These are phyloP conservation scores for Tulasnella sp. DNA, from an alignment of 768 basidiomycete genomes.

Conservation along the genomic window DNA sequence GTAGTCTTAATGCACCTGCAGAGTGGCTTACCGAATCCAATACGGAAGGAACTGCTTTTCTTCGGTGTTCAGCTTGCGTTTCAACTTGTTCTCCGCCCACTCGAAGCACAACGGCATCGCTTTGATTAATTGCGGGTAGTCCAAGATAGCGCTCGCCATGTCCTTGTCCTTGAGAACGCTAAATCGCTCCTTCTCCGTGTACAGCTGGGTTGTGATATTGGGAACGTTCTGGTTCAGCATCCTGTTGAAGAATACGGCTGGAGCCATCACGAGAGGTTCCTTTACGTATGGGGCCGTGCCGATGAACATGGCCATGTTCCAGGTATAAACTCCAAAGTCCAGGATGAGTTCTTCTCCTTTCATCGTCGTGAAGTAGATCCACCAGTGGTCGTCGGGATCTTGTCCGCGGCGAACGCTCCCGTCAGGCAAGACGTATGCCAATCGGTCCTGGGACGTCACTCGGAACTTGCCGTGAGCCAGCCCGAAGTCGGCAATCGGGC, in stretches of 20 bases:
- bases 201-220: neutral
- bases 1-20: neutral
- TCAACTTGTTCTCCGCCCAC: neutral
- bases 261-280: neutral
- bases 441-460: neutral
- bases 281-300: neutral
- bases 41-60: neutral
- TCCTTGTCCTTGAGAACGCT: conserved; percentile 1
- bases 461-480: conserved; percentile 8
- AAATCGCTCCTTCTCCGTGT: conserved; percentile 3
- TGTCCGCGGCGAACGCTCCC: neutral
- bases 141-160: conserved; percentile 2
- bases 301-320: conserved; percentile 2
- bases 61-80: neutral
- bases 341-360: conserved; percentile 14
- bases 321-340: conserved; percentile 4
- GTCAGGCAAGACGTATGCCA: conserved; percentile 15
- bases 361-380: conserved; percentile 19
- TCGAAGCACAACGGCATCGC: neutral
- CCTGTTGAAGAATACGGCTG: conserved; percentile 13
- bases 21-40: neutral
- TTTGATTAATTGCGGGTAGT: neutral
- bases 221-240: neutral
- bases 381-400: conserved; percentile 12
- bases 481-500: conserved; percentile 16